Evolutionary conservation across 2,329 filamentous ascomycete species (phyloP), one percentile per base, ranked within the genome.

Genomic region (Amylocarpus encephaloides): DNA sequence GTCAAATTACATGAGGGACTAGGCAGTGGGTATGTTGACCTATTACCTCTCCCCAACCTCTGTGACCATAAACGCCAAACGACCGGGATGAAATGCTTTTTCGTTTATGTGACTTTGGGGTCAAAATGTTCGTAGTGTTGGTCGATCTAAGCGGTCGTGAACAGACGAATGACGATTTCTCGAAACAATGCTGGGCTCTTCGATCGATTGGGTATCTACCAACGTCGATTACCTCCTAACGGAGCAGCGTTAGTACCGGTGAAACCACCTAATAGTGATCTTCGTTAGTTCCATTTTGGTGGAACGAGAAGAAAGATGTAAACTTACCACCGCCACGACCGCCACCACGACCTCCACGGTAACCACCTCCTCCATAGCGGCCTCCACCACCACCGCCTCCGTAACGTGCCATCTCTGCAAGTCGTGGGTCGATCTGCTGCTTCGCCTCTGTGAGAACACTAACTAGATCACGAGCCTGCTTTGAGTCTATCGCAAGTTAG

Each of bases 401-500:
- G 68, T 91, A 97, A 70, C 93, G 87, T 62, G 82, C 84, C 93
- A 98, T 97, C 78, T 98, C 93, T 57, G 84, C 83, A 57, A 98
- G 85, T 70, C 90, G 86, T 67, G 93, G 93, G 66, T 97, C 93
- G 71, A 98, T 91, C 73, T 94, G 86, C 77, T 98, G 93, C 78
- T 97, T 97, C 60, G 93, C 91, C 74, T 98, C 93, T 67, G 85
- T 85, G 62, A 98, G 85, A 64, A 98, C 88, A 64, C 80, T 79
- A 63, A 98, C 85, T 67, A 98, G 84, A 74, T 98, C 93, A 79
- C 93, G 92, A 73, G 93, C 92, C 82, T 93, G 88, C 77, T 92
- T 93, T 65, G 86, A 81, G 74, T 93, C 88, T 91, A 56, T 34
- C 49, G 52, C 32, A 47, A 41, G 50, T 66, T 50, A 64, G 61